phyloP scores from a whole-genome alignment of 352 stramenopile genomes.

The Ophiocytium majus region DNA sequence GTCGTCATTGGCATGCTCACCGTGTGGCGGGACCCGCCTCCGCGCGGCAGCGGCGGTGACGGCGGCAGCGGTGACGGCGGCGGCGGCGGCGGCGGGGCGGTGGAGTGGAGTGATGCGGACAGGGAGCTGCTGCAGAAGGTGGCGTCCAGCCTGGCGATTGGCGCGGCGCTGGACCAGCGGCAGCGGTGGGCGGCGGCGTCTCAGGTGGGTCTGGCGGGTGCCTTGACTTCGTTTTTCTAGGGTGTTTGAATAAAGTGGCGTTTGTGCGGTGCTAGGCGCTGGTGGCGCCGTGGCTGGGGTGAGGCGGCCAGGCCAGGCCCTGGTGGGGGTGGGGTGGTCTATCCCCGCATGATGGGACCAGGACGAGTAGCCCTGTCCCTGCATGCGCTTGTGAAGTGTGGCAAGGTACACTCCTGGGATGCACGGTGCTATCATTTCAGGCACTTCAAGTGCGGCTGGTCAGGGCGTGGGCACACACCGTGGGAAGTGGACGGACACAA shows the following conservation, averaged over 20 bases:
- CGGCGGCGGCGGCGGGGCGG: not conserved
- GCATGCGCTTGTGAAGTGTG: too few species aligned
- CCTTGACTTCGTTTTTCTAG: not conserved
- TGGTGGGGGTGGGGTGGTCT: too few species aligned
- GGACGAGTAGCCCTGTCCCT: too few species aligned
- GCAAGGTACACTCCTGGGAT: too few species aligned
- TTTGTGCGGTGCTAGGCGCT: slow-evolving; percentile 3
- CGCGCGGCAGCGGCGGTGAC: not conserved
- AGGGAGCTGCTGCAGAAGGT: slow-evolving; percentile 48
- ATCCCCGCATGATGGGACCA: too few species aligned
- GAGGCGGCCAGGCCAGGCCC: too few species aligned
- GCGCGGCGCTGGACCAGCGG: slow-evolving; percentile 49
- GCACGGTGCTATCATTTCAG: too few species aligned
- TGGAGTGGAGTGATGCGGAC: slow-evolving; percentile 18
- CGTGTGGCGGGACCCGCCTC: slow-evolving; percentile 23
- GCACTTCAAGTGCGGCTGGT: too few species aligned
- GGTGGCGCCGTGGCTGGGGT: too few species aligned
- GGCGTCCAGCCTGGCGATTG: slow-evolving; percentile 39
- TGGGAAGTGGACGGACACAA: too few species aligned
- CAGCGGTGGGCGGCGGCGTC: slow-evolving; percentile 43
- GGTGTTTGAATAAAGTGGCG: not conserved
- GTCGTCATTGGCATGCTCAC: slow-evolving; percentile 53
- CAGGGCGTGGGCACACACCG: too few species aligned
- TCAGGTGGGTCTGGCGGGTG: not conserved
- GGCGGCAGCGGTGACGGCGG: not conserved